Evolutionary conservation across 2,329 filamentous ascomycete genomes (phyloP), one percentile per base, ranked within the genome.

Genomic region (Fusarium sublunatum): DNA sequence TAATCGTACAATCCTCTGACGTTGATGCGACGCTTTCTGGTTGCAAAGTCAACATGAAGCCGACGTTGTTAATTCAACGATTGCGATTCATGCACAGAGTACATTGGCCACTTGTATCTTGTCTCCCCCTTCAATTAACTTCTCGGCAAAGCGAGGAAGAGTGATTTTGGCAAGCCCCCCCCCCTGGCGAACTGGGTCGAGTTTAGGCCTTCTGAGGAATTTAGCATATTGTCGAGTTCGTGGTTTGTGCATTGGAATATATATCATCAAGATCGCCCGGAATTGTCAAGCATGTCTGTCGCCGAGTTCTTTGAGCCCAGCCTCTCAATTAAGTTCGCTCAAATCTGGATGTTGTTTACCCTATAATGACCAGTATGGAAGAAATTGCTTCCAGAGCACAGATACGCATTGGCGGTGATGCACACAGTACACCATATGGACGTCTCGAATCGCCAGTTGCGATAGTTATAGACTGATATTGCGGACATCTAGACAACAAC

Each of bases 1-100:
- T 66, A 67, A 66, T 66, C 55, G 49, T 35, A 62, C 61, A 66
- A 65, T 65, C 35, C 15, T 40, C 31, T 54, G 47, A 50, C 45
- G 36, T 52, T 64, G 42, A 52, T 48, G 35, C 46, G 36, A 49
- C 53, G 29, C 38, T 47, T 58, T 24, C 44, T 44, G 28, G 24
- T 13, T 26, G 41, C 42, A 39, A 26, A 13, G 31, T 24, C 25
- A 19, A 19, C 19, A 35, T 35, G 19, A 35, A 40, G 39, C 10
- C 41, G 24, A 19, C 28, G 19, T 32, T 22, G 32, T 25, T 28
- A 25, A 35, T 38, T 36, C 19, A 26, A 35, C 12, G 38, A 11
- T 9, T 6, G 35, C 35, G 7, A 22, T 19, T 19, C 19, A 19
- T 19, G 19, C 19, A 19, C 19, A 19, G 19, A 19, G 19, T 19